Evolutionary conservation across 202 grass and related monocot species (phyloP), one percentile per base, ranked within the genome.

Genomic region (Zizania palustris): DNA sequence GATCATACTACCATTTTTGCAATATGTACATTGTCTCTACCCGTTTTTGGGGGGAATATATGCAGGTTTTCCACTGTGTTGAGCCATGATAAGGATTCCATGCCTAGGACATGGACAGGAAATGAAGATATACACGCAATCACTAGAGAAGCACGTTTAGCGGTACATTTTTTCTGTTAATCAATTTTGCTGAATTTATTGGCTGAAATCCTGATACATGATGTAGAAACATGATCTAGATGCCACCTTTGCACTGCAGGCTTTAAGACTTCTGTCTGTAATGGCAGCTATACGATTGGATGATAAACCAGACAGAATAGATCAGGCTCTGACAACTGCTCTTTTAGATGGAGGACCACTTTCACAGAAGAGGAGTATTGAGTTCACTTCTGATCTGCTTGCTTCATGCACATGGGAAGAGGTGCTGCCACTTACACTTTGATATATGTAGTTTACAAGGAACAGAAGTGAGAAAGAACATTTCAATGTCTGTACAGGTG

Each of bases 351-450:
- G 83, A 10, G 87, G 85, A 16, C 82, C 76, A 48, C 19, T 77
- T 74, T 66, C 79, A 8, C 72, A 84, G 70, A 88, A 88, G 61
- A 89, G 76, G 79, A 75, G 54, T 21, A 48, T 76, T 16, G 80
- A 85, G 67, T 86, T 84, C 60, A 80, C 77, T 33, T 69, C 72
- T 13, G 91, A 94, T 49, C 87, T 74, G 63, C 82, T 92, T 34
- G 95, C 91, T 84, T 92, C 89, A 77, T 92, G 76, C 48, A 92
- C 87, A 40, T 97, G 95, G 95, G 87, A 92, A 84, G 87, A 94
- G 89, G 95, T 89, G 46, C 18, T 62, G 16, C 9, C 49, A n/a
- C 50, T 61, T 75, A 34, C 53, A 60, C 54, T 65, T 69, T 39
- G 18, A 75, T 80, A 18, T 60, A 42, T 85, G 38, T 67, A 20